Percentiles rank a stretch among this genome's conserved stretches.
phyloP scores from a whole-genome alignment of 345 rosid species.

The Ceriops tagal region DNA sequence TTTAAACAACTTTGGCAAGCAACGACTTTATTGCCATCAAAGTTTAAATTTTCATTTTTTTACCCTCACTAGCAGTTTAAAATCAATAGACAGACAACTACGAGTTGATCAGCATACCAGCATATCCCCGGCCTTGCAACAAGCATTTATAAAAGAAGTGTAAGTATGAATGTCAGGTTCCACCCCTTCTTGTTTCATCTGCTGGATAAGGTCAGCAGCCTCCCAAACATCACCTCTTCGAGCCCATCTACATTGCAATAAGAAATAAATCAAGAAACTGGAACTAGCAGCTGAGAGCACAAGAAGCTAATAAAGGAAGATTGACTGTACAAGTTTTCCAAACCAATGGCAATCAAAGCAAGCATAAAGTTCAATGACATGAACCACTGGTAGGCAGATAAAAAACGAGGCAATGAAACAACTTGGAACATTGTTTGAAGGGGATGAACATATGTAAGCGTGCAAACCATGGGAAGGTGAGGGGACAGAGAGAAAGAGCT shows the following conservation, averaged over 20 bases:
- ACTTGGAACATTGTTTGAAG: too few relatives aligned
- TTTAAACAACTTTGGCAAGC: neutral
- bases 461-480: too few relatives aligned
- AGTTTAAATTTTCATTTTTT: neutral
- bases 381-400: too few relatives aligned
- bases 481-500: too few relatives aligned
- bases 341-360: too few relatives aligned
- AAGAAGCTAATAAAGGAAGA: neutral
- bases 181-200: constrained; percentile 84
- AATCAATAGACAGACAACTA: neutral
- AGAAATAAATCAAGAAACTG: neutral
- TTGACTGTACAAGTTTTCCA: neutral
- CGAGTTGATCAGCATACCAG: constrained; percentile 39
- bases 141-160: constrained; percentile 91
- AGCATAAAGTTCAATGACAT: too few relatives aligned
- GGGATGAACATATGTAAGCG: too few relatives aligned
- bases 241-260: constrained; percentile 65
- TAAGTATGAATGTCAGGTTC: constrained; percentile 86
- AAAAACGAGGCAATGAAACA: too few relatives aligned
- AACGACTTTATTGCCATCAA: neutral
- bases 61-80: neutral
- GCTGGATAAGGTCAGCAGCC: constrained; percentile 92
- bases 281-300: neutral
- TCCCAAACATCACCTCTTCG: constrained; percentile 98
- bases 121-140: constrained; percentile 97